Base-by-base conservation (phyloP, 257 asterid genomes). In the Osmanthus fragrans region DNA sequence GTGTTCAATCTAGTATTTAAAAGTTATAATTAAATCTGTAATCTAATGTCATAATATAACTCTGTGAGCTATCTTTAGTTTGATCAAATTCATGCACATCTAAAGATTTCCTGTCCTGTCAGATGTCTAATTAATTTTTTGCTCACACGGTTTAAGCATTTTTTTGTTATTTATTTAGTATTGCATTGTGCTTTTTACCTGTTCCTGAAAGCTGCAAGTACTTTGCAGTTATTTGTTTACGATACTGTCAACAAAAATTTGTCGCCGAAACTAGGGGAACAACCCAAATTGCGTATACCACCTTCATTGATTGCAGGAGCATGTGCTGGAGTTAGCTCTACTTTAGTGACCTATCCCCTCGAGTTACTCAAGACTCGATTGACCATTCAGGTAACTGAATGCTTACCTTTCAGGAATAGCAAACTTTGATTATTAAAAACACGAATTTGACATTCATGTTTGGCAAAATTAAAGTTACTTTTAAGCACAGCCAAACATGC, bases 301-400 rank as follows among this genome's bases (percentile, higher is more conserved):
- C 92, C 98, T 60, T 93, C 99, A 37, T 75, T 93, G 67, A 73
- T 95, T 64, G 99, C 97, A 0, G 98, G 98, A 65, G 98, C 99
- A 63, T 91, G 96, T 80, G 99, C 98, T 49, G 99, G 99, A 77
- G 96, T 95, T 82, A 87, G 91, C 88, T 95, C 99, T 42, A 95
- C 99, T 18, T 70, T 95, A 84, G 76, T 91, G 79, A 95, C 98
- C 42, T 95, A 95, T 80, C 99, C 98, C 36, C 98, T 95, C 4
- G 99, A 95, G 90, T 77, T 95, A 81, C 88, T 95, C 82, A 93
- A 95, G 88, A 95, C 99, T 75, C 96, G 98, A 68, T 75, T 95
- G 30, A 95, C 99, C 58, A 90, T 95, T 77, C 93, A 95, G 97
- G 99, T 93, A 88, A 80, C 42, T 18, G 15, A 60, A 21, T 13